These are phyloP conservation scores for Trypanosoma vivax DNA, from an alignment of 208 protist genomes.

Conservation along the genomic window DNA sequence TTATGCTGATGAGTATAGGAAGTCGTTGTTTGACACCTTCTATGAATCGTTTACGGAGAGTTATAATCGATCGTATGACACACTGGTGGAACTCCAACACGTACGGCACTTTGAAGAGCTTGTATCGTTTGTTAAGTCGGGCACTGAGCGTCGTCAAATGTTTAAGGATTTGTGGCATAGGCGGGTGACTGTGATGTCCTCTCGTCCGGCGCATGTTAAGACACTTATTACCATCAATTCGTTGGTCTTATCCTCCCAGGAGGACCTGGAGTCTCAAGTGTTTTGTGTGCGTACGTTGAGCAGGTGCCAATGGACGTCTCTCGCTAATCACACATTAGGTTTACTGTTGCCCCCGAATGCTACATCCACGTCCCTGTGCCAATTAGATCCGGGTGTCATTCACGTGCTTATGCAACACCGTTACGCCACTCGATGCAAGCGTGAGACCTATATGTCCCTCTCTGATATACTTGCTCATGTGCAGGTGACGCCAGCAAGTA, in stretches of 20 bases:
- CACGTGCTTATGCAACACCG: slow-evolving; percentile 82
- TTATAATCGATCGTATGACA: slow-evolving; percentile 89
- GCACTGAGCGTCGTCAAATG: slow-evolving; percentile 45
- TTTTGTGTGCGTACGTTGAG: slow-evolving; percentile 91
- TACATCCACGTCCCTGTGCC: slow-evolving; percentile 34
- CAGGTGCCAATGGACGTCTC: slow-evolving; percentile 68
- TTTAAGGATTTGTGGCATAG: slow-evolving; percentile 84
- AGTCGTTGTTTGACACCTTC: slow-evolving; percentile 67
- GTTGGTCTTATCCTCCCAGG: slow-evolving; percentile 88
- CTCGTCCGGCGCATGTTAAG: slow-evolving; percentile 90
- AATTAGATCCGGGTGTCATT: slow-evolving; percentile 76
- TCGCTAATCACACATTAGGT: slow-evolving; percentile 65
- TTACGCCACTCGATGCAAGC: slow-evolving; percentile 50
- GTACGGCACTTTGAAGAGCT: slow-evolving; percentile 98
- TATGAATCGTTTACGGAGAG: slow-evolving; percentile 80
- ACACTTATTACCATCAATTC: slow-evolving; percentile 93
- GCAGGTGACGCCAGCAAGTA: slow-evolving; percentile 28
- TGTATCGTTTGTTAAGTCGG: slow-evolving; percentile 88
- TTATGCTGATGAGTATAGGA: slow-evolving; percentile 51
- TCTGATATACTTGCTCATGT: slow-evolving; percentile 55
- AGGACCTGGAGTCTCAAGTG: slow-evolving; percentile 93
- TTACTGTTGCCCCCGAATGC: slow-evolving; percentile 35
- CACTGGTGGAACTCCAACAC: slow-evolving; percentile 96
- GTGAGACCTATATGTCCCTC: slow-evolving; percentile 59
- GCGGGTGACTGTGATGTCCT: slow-evolving; percentile 82